phyloP scores from a whole-genome alignment of 1,284 basidiomycete species.

The Moesziomyces sp. region DNA sequence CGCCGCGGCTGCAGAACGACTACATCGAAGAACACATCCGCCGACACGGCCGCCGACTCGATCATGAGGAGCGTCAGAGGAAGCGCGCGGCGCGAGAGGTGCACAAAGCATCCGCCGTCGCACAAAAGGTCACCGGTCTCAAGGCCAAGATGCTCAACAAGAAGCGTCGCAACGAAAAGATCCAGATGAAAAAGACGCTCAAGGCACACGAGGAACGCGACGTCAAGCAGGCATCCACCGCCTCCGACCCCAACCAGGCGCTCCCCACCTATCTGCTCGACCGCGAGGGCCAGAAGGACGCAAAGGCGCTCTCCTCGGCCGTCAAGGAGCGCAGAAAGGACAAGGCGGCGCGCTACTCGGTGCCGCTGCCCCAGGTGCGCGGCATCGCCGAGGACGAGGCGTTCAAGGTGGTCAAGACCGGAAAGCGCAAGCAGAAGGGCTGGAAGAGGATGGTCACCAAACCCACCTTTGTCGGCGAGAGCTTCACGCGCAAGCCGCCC shows the following conservation, averaged over 20 bases:
- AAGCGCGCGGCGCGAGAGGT: constrained; percentile 90
- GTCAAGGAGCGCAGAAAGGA: constrained; percentile 99
- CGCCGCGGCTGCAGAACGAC: constrained; percentile 66
- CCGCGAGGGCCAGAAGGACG: constrained; percentile 95
- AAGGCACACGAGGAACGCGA: constrained; percentile 99
- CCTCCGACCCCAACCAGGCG: constrained; percentile 63
- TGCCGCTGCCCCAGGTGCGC: constrained; percentile 94
- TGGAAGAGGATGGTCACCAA: constrained; percentile 99
- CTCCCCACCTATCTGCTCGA: constrained; percentile 86
- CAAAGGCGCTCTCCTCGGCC: constrained; percentile 94
- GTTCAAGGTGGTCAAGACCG: constrained; percentile 99
- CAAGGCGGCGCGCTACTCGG: constrained; percentile 97
- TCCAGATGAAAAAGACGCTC: constrained; percentile 98
- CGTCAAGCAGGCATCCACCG: constrained; percentile 73
- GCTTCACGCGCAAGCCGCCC: constrained; percentile 97
- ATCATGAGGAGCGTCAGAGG: constrained; percentile 72
- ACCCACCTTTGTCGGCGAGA: constrained; percentile 97
- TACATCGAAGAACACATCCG: constrained; percentile 70
- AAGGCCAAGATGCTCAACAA: constrained; percentile 98
- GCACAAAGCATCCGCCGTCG: constrained; percentile 86
- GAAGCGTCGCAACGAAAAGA: constrained; percentile 94
- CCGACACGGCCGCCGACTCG: constrained; percentile 64
- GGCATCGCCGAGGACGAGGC: constrained; percentile 99
- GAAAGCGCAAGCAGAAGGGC: constrained; percentile 93
- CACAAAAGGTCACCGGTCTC: constrained; percentile 94